phyloP scores from a whole-genome alignment of 768 basidiomycete species.

The Leccinum subgranulosum region DNA sequence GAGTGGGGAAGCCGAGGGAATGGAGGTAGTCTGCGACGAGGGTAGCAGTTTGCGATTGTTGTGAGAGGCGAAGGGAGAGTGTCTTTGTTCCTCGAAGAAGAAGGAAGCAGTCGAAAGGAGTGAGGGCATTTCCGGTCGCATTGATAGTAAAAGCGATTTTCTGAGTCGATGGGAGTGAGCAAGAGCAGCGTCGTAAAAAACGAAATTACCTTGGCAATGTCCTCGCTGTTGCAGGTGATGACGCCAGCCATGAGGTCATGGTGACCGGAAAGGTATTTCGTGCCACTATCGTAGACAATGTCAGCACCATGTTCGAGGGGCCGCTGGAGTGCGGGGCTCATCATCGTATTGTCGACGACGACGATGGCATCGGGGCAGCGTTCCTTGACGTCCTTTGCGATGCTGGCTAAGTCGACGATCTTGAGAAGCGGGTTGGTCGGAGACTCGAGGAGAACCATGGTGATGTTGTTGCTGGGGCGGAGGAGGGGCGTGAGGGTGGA shows the following conservation, averaged over 20 bases:
- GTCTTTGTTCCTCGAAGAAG: slow-evolving; percentile 96
- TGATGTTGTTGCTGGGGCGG: slow-evolving; percentile 61
- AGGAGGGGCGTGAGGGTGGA: slow-evolving; percentile 59
- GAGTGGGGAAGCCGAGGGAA: slow-evolving; percentile 80
- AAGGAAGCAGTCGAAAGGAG: slow-evolving; percentile 95
- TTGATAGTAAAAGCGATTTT: slow-evolving; percentile 91
- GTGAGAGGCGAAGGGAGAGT: slow-evolving; percentile 92
- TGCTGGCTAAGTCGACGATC: slow-evolving; percentile 83
- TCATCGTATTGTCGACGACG: slow-evolving; percentile 99
- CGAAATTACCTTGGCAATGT: slow-evolving; percentile 69
- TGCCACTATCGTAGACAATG: slow-evolving; percentile 96
- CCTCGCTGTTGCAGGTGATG: slow-evolving; percentile 88
- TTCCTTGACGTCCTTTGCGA: slow-evolving; percentile 81
- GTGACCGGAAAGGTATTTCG: slow-evolving; percentile 96
- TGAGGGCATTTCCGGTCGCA: slow-evolving; percentile 87
- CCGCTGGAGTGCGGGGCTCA: slow-evolving; percentile 96
- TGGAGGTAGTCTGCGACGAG: slow-evolving; percentile 85
- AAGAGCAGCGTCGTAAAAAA: neutral
- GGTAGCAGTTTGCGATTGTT: slow-evolving; percentile 81
- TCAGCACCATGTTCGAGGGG: slow-evolving; percentile 96
- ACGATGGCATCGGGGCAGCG: slow-evolving; percentile 76
- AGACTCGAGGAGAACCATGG: slow-evolving; percentile 96
- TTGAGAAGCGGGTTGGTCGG: slow-evolving; percentile 98
- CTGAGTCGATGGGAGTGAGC: slow-evolving; percentile 36
- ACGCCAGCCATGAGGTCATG: slow-evolving; percentile 99